These are phyloP conservation scores for Pseudogymnoascus sp. DNA, from an alignment of 2,329 filamentous ascomycete species.

Conservation along the genomic window DNA sequence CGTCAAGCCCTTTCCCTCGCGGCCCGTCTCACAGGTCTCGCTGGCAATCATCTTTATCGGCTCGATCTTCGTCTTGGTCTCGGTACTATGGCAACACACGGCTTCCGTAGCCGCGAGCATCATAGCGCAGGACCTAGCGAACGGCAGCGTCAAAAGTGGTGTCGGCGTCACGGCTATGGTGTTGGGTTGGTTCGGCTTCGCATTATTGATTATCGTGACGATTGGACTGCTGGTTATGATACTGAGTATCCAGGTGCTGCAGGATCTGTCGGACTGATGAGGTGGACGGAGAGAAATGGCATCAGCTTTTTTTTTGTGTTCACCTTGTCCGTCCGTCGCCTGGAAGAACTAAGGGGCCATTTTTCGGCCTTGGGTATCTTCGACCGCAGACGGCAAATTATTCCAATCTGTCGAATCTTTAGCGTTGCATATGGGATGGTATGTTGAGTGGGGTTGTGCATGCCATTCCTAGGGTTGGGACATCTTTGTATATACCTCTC, in stretches of 20 bases:
- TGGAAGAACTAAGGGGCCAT: not conserved
- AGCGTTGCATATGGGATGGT: constrained; percentile 8
- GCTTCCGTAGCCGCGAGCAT: constrained; percentile 91
- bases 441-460: not conserved
- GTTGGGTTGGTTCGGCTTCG: constrained; percentile 94
- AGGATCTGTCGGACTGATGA: constrained; percentile 28
- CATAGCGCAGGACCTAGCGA: constrained; percentile 86
- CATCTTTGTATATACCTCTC: constrained; percentile 7
- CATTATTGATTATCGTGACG: constrained; percentile 86
- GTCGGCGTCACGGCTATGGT: constrained; percentile 96
- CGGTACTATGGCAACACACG: constrained; percentile 83
- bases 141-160: constrained; percentile 77
- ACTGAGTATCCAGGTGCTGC: constrained; percentile 74
- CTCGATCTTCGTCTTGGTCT: constrained; percentile 65
- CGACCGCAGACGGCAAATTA: not conserved
- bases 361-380: not conserved
- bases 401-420: constrained; percentile 6
- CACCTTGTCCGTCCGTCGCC: not conserved
- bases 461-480: not conserved
- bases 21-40: constrained; percentile 85
- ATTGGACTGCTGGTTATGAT: constrained; percentile 96
- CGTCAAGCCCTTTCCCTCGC: constrained; percentile 87
- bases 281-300: not conserved
- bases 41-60: constrained; percentile 83
- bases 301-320: not conserved